A percentile compares a stretch with the other conserved stretches of the same genome.
Conservation (phyloP, 441 rosid genomes). For the Pelargonium fulgidum region DNA sequence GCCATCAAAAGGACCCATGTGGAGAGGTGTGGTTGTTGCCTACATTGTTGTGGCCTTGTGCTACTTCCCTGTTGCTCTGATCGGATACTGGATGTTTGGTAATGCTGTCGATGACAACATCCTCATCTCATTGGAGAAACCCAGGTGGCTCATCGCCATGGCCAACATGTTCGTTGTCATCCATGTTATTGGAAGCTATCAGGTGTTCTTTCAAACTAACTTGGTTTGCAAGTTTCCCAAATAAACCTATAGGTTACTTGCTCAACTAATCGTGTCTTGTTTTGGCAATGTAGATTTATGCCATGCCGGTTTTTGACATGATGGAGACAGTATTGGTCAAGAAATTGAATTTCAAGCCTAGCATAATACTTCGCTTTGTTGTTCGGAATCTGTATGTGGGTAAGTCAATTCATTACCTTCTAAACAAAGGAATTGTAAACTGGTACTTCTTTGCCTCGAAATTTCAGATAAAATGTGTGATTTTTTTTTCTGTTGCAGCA, state of each 20-base stretch:
- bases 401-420: slow-evolving; percentile 19
- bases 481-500: slow-evolving; percentile 29
- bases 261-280: neutral
- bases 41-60: slow-evolving; percentile 51
- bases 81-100: slow-evolving; percentile 47
- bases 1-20: slow-evolving; percentile 60
- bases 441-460: neutral
- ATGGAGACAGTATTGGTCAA: slow-evolving; percentile 51
- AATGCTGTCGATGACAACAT: slow-evolving; percentile 44
- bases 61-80: slow-evolving; percentile 56
- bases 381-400: slow-evolving; percentile 50
- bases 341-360: slow-evolving; percentile 40
- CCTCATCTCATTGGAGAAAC: slow-evolving; percentile 41
- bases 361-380: slow-evolving; percentile 36
- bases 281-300: slow-evolving; percentile 31
- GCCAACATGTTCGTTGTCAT: slow-evolving; percentile 57
- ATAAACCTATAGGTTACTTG: neutral
- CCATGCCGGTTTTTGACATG: slow-evolving; percentile 76
- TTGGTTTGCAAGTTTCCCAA: neutral
- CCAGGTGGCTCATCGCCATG: slow-evolving; percentile 48
- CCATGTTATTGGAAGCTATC: slow-evolving; percentile 64
- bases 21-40: slow-evolving; percentile 50
- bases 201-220: slow-evolving; percentile 24
- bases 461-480: neutral
- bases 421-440: neutral